Conservation (phyloP, 2,329 filamentous ascomycete species). For the Hymenoscyphus salicellus region DNA sequence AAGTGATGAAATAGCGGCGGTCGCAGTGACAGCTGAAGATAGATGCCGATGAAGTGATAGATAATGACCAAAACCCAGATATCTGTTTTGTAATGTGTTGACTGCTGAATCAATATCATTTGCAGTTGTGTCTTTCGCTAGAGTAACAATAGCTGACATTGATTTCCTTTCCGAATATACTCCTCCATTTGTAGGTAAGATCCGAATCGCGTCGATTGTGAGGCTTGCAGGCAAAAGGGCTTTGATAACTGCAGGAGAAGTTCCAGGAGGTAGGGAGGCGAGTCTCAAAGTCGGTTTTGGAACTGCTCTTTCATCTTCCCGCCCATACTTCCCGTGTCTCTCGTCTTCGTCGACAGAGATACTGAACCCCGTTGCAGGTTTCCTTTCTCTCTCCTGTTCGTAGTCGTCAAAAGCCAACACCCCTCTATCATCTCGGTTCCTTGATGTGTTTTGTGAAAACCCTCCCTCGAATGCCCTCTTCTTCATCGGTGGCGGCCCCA, state of each 20-base stretch:
- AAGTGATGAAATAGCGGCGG: slow-evolving; percentile 43
- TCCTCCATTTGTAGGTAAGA: slow-evolving; percentile 55
- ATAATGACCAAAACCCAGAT: slow-evolving; percentile 81
- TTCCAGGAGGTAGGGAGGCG: slow-evolving; percentile 58
- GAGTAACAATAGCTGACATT: slow-evolving; percentile 73
- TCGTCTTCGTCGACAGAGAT: slow-evolving; percentile 43
- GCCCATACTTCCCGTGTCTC: slow-evolving; percentile 33
- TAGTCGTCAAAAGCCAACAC: slow-evolving; percentile 36
- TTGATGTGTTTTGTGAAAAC: slow-evolving; percentile 37
- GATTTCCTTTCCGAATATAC: slow-evolving; percentile 63
- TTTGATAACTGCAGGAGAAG: slow-evolving; percentile 58
- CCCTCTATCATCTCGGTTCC: slow-evolving; percentile 28
- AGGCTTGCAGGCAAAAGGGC: slow-evolving; percentile 58
- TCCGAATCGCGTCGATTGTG: slow-evolving; percentile 69
- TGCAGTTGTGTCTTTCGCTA: slow-evolving; percentile 76
- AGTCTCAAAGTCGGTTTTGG: slow-evolving; percentile 62
- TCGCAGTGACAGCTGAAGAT: slow-evolving; percentile 67
- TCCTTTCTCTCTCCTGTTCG: slow-evolving; percentile 25
- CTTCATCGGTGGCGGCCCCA: slow-evolving; percentile 54
- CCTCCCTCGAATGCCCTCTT: slow-evolving; percentile 50
- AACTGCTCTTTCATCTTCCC: slow-evolving; percentile 54
- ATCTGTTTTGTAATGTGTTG: slow-evolving; percentile 74
- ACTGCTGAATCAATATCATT: slow-evolving; percentile 81
- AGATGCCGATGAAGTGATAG: slow-evolving; percentile 77
- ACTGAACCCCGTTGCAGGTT: slow-evolving; percentile 27